These are phyloP conservation scores for Incumbomyces delicatus DNA, from an alignment of 2,329 filamentous ascomycete species.

Conservation along the genomic window DNA sequence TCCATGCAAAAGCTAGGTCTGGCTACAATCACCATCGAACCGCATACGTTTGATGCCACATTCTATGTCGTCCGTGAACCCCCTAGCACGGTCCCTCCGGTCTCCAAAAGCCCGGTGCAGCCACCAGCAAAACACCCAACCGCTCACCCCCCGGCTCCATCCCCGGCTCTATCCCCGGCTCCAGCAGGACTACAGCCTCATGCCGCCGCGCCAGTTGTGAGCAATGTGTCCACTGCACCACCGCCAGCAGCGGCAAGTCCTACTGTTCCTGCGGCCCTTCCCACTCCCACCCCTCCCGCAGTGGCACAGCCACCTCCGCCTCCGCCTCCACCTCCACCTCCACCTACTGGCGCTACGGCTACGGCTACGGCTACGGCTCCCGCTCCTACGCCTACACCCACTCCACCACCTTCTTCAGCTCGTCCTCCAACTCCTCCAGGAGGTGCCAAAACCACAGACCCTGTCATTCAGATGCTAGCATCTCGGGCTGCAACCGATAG, in stretches of 20 bases:
- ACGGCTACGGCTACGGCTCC: slow-evolving; percentile 16
- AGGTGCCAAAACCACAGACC: slow-evolving; percentile 37
- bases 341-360: slow-evolving; percentile 24
- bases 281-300: slow-evolving; percentile 8
- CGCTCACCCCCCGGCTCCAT: slow-evolving; percentile 5
- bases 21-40: slow-evolving; percentile 52
- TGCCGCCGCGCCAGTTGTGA: background rate
- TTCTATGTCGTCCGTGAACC: slow-evolving; percentile 47
- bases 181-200: background rate
- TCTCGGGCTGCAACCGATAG: slow-evolving; percentile 40
- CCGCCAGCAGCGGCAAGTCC: slow-evolving; percentile 10
- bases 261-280: slow-evolving; percentile 32
- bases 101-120: slow-evolving; percentile 16
- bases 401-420: slow-evolving; percentile 25
- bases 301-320: slow-evolving; percentile 1
- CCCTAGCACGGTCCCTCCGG: slow-evolving; percentile 26
- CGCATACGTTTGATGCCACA: slow-evolving; percentile 52
- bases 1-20: slow-evolving; percentile 47
- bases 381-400: slow-evolving; percentile 25
- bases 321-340: slow-evolving; percentile 17
- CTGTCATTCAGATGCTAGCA: slow-evolving; percentile 45
- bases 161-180: slow-evolving; percentile 8
- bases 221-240: slow-evolving; percentile 28
- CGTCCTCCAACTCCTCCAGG: slow-evolving; percentile 22
- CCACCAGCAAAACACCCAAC: slow-evolving; percentile 11